Base-by-base conservation (phyloP, 768 basidiomycete genomes). In the Boletus rufocinnamomeus region DNA sequence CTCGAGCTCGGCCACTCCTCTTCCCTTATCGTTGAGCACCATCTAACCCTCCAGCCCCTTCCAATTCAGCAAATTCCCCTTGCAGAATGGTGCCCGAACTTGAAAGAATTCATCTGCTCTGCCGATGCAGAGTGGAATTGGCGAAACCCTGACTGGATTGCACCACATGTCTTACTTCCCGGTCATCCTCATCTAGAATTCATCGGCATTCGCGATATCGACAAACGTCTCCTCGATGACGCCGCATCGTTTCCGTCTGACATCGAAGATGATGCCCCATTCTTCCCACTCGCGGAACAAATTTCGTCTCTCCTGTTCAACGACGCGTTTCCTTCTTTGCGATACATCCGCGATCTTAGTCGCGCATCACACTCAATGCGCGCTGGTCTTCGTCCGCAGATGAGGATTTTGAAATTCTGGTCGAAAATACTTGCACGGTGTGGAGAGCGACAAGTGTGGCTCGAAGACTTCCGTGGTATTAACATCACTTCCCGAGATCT, bases 41-140 rank as follows among this genome's bases (percentile, higher is more conserved):
- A 86, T 69, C 75, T 88, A 19, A 82, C 84, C 4, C 75, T 79
- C 27, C 76, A 74, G 1, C 73, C 74, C 4, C 73, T 70, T 66
- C 74, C 67, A 56, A 65, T 61, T 44, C 69, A 69, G 49, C 67
- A 68, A 40, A 75, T 84, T 19, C 82, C 82, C 5, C 77, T 90
- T 7, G 84, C 83, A n/a, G 76, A 77, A 19, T 87, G 85, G 84
- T 88, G 86, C 61, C 89, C 89, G 0, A 84, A 86, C 61, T 75
- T 91, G 38, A 75, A 74, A 35, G 80, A 88, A 64, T 87, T 91
- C 69, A 86, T 91, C 50, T 89, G 87, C 66, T 82, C 80, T 45
- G 88, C 89, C 2, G 87, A 90, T 59, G 88, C 88, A 1, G 88
- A 88, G 65, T 91, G 89, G 89, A 87, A 89, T 61, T 90, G 89